phyloP scores from a whole-genome alignment of 2,329 filamentous ascomycete genomes.

The Hyphodiscus sp. region DNA sequence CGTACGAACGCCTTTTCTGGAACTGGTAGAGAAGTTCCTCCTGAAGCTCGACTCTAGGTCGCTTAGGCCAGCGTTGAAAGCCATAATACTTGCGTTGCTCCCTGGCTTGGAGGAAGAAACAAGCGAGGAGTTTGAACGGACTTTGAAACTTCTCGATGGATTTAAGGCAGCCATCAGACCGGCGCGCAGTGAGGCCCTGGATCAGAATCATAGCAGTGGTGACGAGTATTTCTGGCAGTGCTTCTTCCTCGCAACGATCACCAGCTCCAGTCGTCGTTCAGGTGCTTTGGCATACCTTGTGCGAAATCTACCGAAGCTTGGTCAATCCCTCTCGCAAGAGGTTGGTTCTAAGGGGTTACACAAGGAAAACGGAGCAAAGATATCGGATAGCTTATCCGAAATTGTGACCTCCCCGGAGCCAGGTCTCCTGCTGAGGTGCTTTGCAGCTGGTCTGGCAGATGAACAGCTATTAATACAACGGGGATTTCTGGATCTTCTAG shows the following conservation, averaged over 20 bases:
- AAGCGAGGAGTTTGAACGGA: constrained; percentile 92
- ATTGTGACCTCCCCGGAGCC: constrained; percentile 86
- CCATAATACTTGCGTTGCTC: constrained; percentile 79
- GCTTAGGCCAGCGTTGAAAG: constrained; percentile 82
- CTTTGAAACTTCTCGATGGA: constrained; percentile 68
- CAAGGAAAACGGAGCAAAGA: constrained; percentile 32
- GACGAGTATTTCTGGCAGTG: constrained; percentile 98
- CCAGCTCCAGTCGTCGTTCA: constrained; percentile 74
- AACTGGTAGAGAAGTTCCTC: constrained; percentile 75
- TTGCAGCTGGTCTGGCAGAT: constrained; percentile 82
- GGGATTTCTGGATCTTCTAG: constrained; percentile 87
- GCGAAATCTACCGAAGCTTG: constrained; percentile 70
- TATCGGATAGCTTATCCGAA: constrained; percentile 47
- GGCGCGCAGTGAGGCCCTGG: constrained; percentile 43
- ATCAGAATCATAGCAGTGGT: constrained; percentile 48
- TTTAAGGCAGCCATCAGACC: constrained; percentile 65
- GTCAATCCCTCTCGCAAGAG: constrained; percentile 33
- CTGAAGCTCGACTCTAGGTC: constrained; percentile 62
- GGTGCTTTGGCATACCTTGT: constrained; percentile 83
- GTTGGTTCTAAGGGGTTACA: constrained; percentile 25
- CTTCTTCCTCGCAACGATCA: constrained; percentile 89
- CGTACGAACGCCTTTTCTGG: constrained; percentile 78
- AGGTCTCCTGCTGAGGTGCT: constrained; percentile 81
- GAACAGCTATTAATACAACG: constrained; percentile 87
- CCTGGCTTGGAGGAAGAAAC: constrained; percentile 94